A percentile compares a stretch with the other conserved stretches of the same genome.
These are phyloP conservation scores for Moniliella sp. DNA, from an alignment of 1,284 basidiomycete species.

Conservation along the genomic window DNA sequence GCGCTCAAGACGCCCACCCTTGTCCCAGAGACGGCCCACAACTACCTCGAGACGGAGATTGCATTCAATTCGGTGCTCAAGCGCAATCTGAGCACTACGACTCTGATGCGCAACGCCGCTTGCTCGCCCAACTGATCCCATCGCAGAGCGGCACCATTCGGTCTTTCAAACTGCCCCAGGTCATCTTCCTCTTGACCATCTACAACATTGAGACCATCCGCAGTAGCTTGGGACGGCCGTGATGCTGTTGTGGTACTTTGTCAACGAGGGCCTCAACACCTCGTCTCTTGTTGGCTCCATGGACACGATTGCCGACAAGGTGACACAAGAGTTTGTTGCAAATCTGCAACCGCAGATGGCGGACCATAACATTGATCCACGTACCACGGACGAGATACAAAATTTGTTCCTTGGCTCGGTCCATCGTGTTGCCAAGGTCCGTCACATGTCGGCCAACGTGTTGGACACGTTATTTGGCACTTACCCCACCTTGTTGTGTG, in stretches of 20 bases:
- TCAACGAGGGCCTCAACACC: slow-evolving; percentile 62
- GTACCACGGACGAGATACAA: slow-evolving; percentile 55
- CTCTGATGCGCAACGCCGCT: slow-evolving; percentile 23
- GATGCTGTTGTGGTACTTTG: slow-evolving; percentile 65
- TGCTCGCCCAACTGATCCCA: slow-evolving; percentile 41
- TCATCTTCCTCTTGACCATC: slow-evolving; percentile 67
- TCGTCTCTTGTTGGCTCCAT: slow-evolving; percentile 49
- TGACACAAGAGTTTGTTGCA: slow-evolving; percentile 33
- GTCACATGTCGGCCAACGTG: slow-evolving; percentile 60
- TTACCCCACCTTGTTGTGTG: slow-evolving; percentile 82
- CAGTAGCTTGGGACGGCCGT: slow-evolving; percentile 55
- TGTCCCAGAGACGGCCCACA: slow-evolving; percentile 58
- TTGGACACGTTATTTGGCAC: slow-evolving; percentile 67
- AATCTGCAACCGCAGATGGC: slow-evolving; percentile 43
- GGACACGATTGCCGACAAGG: slow-evolving; percentile 68
- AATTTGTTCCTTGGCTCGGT: slow-evolving; percentile 60
- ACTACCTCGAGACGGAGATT: slow-evolving; percentile 66
- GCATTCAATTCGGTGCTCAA: slow-evolving; percentile 74
- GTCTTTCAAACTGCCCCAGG: slow-evolving; percentile 56
- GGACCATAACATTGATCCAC: slow-evolving; percentile 55
- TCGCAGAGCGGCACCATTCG: slow-evolving; percentile 52
- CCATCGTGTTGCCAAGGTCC: slow-evolving; percentile 58
- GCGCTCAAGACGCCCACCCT: slow-evolving; percentile 68
- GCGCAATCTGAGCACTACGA: slow-evolving; percentile 35
- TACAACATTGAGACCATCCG: slow-evolving; percentile 75